Conservation (phyloP, 768 basidiomycete genomes). For the Boletus sp. region DNA sequence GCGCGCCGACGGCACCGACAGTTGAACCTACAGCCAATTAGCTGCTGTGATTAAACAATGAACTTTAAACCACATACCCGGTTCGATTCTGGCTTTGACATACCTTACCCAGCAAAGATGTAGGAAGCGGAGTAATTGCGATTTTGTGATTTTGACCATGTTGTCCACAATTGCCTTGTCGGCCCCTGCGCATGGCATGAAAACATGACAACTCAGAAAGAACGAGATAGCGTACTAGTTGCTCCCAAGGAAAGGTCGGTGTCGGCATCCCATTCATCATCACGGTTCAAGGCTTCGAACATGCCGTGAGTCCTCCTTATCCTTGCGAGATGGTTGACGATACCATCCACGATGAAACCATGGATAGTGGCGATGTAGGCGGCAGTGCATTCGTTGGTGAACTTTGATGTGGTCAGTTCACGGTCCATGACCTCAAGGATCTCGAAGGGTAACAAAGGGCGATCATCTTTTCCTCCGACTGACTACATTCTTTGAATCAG, state of each 20-base stretch:
- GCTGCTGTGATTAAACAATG: not conserved
- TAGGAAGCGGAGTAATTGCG: constrained; percentile 76
- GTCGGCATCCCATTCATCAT: constrained; percentile 73
- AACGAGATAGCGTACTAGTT: constrained; percentile 46
- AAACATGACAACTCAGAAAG: not conserved
- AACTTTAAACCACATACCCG: constrained; percentile 46
- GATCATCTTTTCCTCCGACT: constrained; percentile 53
- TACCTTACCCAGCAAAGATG: constrained; percentile 90
- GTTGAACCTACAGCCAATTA: constrained; percentile 67
- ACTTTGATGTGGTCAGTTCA: constrained; percentile 56
- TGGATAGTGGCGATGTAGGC: constrained; percentile 68
- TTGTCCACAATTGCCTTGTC: constrained; percentile 83
- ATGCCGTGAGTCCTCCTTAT: constrained; percentile 73
- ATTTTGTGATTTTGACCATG: constrained; percentile 81
- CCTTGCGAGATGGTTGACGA: constrained; percentile 63
- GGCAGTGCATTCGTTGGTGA: constrained; percentile 65
- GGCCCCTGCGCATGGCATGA: constrained; percentile 41
- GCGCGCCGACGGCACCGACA: constrained; percentile 97
- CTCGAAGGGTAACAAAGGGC: constrained; percentile 81
- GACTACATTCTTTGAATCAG: constrained; percentile 43
- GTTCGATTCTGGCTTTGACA: constrained; percentile 94
- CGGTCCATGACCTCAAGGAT: constrained; percentile 68
- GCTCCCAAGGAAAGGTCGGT: constrained; percentile 77
- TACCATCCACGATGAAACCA: constrained; percentile 63
- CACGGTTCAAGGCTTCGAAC: constrained; percentile 74